A percentile compares a stretch with the other conserved stretches of the same genome.
These are phyloP conservation scores for Ceratocystis colombiana DNA, from an alignment of 2,329 filamentous ascomycete genomes.

Conservation along the genomic window DNA sequence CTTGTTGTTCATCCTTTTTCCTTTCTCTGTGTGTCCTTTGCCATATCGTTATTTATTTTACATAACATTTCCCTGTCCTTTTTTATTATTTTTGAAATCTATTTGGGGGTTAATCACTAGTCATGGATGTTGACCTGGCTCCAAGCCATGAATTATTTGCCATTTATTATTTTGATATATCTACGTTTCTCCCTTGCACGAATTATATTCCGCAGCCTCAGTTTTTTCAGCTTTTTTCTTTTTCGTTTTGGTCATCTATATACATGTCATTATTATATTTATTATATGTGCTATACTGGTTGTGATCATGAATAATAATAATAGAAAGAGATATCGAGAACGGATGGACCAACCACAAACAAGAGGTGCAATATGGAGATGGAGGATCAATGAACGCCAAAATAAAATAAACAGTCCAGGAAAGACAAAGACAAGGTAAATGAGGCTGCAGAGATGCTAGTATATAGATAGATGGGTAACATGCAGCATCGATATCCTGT, in stretches of 20 bases:
- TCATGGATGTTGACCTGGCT: neutral
- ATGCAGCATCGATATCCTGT: neutral
- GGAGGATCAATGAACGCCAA: neutral
- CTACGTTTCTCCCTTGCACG: neutral
- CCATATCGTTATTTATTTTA: slow-evolving; percentile 28
- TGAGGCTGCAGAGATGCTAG: neutral
- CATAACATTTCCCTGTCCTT: slow-evolving; percentile 29
- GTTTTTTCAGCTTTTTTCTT: neutral
- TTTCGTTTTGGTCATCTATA: neutral
- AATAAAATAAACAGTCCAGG: neutral
- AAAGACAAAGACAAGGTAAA: neutral
- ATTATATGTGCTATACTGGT: neutral
- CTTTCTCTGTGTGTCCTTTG: slow-evolving; percentile 27
- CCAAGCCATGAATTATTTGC: slow-evolving; percentile 12
- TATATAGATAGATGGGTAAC: no score
- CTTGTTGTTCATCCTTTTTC: slow-evolving; percentile 31
- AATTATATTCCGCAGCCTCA: slow-evolving; percentile 2
- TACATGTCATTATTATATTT: neutral
- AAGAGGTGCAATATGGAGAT: neutral
- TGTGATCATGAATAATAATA: neutral
- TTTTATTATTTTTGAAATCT: slow-evolving; percentile 26
- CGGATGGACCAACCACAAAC: neutral
- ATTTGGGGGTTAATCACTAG: slow-evolving; percentile 28
- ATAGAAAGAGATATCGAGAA: neutral
- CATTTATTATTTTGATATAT: slow-evolving; percentile 29